Percentiles rank a stretch among this genome's conserved stretches.
These are phyloP conservation scores for Evansstolkia leycettana DNA, from an alignment of 495 filamentous ascomycete genomes.

Conservation along the genomic window DNA sequence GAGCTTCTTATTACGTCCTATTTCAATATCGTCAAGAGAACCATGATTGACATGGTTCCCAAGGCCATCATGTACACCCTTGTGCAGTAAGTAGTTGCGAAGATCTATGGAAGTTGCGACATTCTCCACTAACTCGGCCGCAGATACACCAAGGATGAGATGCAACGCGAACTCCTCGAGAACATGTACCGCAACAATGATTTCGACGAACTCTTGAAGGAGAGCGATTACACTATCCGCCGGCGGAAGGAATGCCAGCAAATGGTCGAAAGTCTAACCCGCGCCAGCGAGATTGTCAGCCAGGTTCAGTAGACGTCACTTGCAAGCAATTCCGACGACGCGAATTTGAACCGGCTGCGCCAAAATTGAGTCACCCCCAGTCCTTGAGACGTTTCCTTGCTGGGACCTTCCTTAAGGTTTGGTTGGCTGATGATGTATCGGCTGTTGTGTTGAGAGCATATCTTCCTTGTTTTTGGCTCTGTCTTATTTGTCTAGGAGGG, in stretches of 20 bases:
- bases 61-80: constrained; percentile 98
- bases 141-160: constrained; percentile 92
- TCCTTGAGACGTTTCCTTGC: too few species aligned
- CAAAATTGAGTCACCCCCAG: too few species aligned
- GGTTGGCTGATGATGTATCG: too few species aligned
- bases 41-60: constrained; percentile 99
- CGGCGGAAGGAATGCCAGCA: constrained; percentile 97
- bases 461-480: too few species aligned
- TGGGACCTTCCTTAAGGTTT: too few species aligned
- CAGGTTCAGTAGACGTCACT: constrained; percentile 64
- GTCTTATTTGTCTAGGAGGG: too few species aligned
- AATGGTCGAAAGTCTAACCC: constrained; percentile 87
- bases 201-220: constrained; percentile 89
- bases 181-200: constrained; percentile 89
- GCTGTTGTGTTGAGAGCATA: too few species aligned
- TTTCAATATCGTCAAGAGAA: constrained; percentile 94
- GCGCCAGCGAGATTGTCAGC: constrained; percentile 91
- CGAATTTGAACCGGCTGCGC: too few species aligned
- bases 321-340: too few species aligned
- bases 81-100: constrained; percentile 72
- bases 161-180: constrained; percentile 97
- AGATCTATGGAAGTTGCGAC: too few species aligned
- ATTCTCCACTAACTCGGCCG: too few species aligned
- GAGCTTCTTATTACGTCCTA: constrained; percentile 94
- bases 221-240: constrained; percentile 92